A percentile compares a stretch with the other conserved stretches of the same genome.
phyloP scores from a whole-genome alignment of 2,329 filamentous ascomycete genomes.

The Bipolaris sorokiniana region DNA sequence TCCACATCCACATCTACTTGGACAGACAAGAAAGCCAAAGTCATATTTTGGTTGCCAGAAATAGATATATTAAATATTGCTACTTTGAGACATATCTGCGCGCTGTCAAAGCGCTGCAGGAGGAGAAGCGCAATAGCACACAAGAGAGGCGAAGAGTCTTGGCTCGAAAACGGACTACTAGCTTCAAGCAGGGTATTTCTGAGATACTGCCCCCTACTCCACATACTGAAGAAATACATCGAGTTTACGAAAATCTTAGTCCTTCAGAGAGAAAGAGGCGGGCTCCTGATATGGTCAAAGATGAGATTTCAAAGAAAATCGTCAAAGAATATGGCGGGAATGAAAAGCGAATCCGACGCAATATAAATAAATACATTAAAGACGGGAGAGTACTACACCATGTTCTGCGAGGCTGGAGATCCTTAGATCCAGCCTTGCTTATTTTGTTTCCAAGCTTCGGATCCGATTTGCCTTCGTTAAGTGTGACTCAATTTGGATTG shows the following conservation, averaged over 20 bases:
- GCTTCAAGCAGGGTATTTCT: constrained; percentile 9
- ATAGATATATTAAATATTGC: constrained; percentile 13
- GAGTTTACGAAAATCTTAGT: constrained; percentile 3
- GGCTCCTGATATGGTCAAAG: constrained; percentile 8
- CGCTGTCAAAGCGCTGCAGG: constrained; percentile 8
- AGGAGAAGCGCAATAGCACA: constrained; percentile 2
- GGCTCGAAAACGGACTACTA: constrained; percentile 3
- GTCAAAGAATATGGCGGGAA: too few relatives aligned
- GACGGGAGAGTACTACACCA: constrained; percentile 11
- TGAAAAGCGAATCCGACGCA: not conserved
- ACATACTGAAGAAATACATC: not conserved
- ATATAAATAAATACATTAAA: constrained; percentile 10
- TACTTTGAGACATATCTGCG: constrained; percentile 15
- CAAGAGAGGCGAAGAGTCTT: constrained; percentile 1
- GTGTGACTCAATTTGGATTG: too few relatives aligned
- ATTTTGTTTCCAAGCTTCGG: too few relatives aligned
- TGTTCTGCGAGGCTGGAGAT: too few relatives aligned
- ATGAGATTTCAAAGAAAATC: constrained; percentile 13
- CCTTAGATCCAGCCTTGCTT: too few relatives aligned
- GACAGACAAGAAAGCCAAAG: constrained; percentile 9
- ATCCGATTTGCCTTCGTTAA: too few relatives aligned
- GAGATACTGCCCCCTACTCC: constrained; percentile 1
- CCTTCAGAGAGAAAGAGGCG: not conserved
- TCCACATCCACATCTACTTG: constrained; percentile 10
- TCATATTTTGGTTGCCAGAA: constrained; percentile 6